Percentiles rank a stretch among this genome's conserved stretches.
Conservation (phyloP, 495 filamentous ascomycete species). For the Xanthoparmelia taractica region DNA sequence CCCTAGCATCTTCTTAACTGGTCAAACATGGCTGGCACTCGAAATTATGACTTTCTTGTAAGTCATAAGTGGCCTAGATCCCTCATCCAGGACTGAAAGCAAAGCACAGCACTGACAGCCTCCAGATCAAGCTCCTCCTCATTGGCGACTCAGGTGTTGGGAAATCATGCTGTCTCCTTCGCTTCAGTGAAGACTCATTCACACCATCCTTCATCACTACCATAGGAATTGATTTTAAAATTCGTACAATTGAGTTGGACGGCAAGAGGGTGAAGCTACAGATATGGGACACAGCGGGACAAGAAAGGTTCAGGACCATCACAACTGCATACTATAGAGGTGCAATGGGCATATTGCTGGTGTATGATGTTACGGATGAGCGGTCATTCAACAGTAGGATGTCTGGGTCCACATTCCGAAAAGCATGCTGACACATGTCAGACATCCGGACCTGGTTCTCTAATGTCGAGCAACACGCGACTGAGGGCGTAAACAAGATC, state of each 20-base stretch:
- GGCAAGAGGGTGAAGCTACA: constrained; percentile 97
- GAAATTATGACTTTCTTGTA: constrained; percentile 98
- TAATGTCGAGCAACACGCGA: constrained; percentile 98
- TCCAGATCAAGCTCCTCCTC: constrained; percentile 93
- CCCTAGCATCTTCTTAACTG: constrained; percentile 11
- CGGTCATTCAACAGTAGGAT: constrained; percentile 88
- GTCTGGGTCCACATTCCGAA: constrained; percentile 15
- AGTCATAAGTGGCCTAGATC: constrained; percentile 26
- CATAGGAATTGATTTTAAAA: constrained; percentile 99
- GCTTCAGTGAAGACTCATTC: constrained; percentile 98
- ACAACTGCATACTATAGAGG: constrained; percentile 98
- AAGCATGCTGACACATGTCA: constrained; percentile 32
- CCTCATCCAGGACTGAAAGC: not conserved
- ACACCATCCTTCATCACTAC: constrained; percentile 98
- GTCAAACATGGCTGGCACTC: constrained; percentile 78
- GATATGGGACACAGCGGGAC: constrained; percentile 98
- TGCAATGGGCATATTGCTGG: constrained; percentile 95
- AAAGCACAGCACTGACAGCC: not conserved
- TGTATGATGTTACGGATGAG: constrained; percentile 98
- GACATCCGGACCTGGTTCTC: constrained; percentile 99
- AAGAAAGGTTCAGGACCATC: constrained; percentile 97
- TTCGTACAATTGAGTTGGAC: constrained; percentile 95
- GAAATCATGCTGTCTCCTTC: constrained; percentile 96
- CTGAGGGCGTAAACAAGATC: constrained; percentile 99
- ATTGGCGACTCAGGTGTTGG: constrained; percentile 98